A percentile compares a stretch with the other conserved stretches of the same genome.
Evolutionary conservation across 129 eudicot genomes (phyloP).

Genomic region (Tagetes patula): DNA sequence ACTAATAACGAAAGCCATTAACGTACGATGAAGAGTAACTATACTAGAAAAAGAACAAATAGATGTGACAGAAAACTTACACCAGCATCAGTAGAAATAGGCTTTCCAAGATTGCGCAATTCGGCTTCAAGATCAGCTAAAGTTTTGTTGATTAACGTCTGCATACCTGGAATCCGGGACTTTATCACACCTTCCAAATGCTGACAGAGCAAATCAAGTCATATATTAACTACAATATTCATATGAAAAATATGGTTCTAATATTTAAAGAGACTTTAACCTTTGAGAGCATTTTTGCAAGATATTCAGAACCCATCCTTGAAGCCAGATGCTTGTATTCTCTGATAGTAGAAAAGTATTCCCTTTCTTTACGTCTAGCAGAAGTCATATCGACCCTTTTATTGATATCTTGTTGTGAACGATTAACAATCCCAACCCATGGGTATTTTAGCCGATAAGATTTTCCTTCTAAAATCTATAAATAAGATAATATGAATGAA

Average conservation of each 20-base stretch:
- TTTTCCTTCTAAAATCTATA: slow-evolving; percentile 50
- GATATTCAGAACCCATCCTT: slow-evolving; percentile 56
- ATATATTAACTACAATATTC: slow-evolving; percentile 10
- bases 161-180: slow-evolving; percentile 48
- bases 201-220: slow-evolving; percentile 32
- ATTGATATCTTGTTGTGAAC: slow-evolving; percentile 53
- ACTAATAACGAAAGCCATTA: too few species aligned
- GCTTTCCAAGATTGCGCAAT: slow-evolving; percentile 46
- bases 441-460: slow-evolving; percentile 45
- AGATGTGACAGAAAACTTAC: slow-evolving; percentile 28
- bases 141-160: slow-evolving; percentile 41
- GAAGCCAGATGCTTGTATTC: slow-evolving; percentile 48
- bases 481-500: background rate
- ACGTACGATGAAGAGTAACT: too few species aligned
- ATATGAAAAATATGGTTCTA: slow-evolving; percentile 7
- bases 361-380: slow-evolving; percentile 47
- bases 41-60: background rate
- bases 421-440: slow-evolving; percentile 57
- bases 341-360: slow-evolving; percentile 43
- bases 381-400: slow-evolving; percentile 46
- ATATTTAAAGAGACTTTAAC: slow-evolving; percentile 10
- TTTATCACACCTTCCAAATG: slow-evolving; percentile 52
- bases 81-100: slow-evolving; percentile 45
- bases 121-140: slow-evolving; percentile 50
- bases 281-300: slow-evolving; percentile 54